These are phyloP conservation scores for Omphalea diandra DNA, from an alignment of 441 rosid genomes.

Conservation along the genomic window DNA sequence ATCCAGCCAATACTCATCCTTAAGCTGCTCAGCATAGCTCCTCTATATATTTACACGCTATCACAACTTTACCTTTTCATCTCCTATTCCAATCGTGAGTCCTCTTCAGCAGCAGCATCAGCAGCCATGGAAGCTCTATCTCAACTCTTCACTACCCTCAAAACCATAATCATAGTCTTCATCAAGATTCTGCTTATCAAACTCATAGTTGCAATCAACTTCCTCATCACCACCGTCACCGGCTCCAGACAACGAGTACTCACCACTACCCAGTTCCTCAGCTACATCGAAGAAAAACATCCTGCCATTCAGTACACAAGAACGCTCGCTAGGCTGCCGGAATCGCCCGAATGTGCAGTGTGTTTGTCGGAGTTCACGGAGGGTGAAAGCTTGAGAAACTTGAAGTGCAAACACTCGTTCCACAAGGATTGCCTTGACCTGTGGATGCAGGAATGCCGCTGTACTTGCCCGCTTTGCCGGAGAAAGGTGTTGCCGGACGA, in stretches of 20 bases:
- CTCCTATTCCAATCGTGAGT: too few species aligned
- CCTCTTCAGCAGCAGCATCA: not conserved
- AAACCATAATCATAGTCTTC: constrained; percentile 28
- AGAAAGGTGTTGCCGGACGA: constrained; percentile 39
- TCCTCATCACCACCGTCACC: constrained; percentile 14
- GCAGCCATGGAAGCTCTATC: constrained; percentile 32
- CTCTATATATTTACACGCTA: too few species aligned
- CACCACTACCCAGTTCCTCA: constrained; percentile 32
- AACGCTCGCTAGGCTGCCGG: not conserved
- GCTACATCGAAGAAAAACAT: constrained; percentile 33
- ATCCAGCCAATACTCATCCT: too few species aligned
- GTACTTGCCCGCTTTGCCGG: constrained; percentile 57
- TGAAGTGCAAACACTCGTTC: constrained; percentile 44
- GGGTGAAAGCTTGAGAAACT: constrained; percentile 38
- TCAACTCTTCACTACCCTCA: constrained; percentile 27
- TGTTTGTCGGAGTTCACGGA: constrained; percentile 43
- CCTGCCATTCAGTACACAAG: constrained; percentile 36
- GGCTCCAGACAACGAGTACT: constrained; percentile 13
- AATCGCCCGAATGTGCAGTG: constrained; percentile 35
- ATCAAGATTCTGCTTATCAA: constrained; percentile 31
- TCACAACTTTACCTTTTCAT: too few species aligned
- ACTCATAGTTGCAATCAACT: constrained; percentile 19
- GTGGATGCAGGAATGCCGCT: constrained; percentile 42
- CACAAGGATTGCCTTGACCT: constrained; percentile 53
- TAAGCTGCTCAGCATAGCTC: too few species aligned